These are phyloP conservation scores for Cavenderia fasciculata DNA, from an alignment of 78 protist genomes.

Conservation along the genomic window DNA sequence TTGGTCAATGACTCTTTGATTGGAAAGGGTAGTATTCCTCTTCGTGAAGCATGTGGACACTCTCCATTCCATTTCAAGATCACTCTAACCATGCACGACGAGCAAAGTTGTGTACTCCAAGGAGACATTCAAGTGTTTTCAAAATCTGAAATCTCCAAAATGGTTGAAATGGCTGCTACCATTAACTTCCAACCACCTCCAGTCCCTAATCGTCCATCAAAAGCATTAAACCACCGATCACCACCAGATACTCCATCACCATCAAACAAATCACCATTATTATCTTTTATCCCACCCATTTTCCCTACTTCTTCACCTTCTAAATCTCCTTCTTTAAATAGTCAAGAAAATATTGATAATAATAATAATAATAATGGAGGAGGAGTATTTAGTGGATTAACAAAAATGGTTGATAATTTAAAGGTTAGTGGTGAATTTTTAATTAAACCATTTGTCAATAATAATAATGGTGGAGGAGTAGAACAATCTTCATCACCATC, in stretches of 20 bases:
- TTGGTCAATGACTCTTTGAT: slow-evolving; percentile 22
- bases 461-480: not conserved
- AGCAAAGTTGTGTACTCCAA: slow-evolving; percentile 26
- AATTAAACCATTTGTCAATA: not conserved
- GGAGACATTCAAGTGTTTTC: slow-evolving; percentile 54
- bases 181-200: too few relatives aligned
- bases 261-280: slow-evolving; percentile 6
- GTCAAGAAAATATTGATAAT: too few relatives aligned
- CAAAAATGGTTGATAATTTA: not conserved
- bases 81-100: slow-evolving; percentile 19
- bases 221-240: not conserved
- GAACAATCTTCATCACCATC: not conserved
- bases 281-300: not conserved
- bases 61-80: slow-evolving; percentile 40
- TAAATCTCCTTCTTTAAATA: not conserved
- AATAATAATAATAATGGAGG: too few relatives aligned
- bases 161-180: slow-evolving; percentile 13
- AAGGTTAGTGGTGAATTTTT: not conserved
- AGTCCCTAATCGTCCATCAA: not conserved
- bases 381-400: too few relatives aligned
- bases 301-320: not conserved
- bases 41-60: slow-evolving; percentile 50
- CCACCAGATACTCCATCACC: not conserved
- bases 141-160: slow-evolving; percentile 33
- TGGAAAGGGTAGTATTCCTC: slow-evolving; percentile 65